A percentile compares a stretch with the other conserved stretches of the same genome.
These are phyloP conservation scores for Platanus orientalis DNA, from an alignment of 164 flowering plant species.

Conservation along the genomic window DNA sequence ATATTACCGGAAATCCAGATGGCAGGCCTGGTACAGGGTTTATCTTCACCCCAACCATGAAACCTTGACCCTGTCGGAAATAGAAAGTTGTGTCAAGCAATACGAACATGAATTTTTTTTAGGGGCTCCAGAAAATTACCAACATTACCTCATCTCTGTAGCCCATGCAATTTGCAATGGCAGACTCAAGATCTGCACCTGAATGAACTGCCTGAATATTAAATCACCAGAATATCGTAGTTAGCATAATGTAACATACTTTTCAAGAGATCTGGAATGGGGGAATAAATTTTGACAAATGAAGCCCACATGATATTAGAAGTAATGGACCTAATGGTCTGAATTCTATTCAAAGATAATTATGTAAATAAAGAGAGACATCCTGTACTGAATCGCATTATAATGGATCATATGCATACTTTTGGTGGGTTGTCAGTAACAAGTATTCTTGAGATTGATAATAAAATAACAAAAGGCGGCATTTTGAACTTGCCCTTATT, in stretches of 20 bases:
- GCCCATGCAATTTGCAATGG: slow-evolving; percentile 88
- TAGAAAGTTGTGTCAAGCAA: slow-evolving; percentile 4
- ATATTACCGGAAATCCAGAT: slow-evolving; percentile 71
- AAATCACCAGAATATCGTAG: slow-evolving; percentile 6
- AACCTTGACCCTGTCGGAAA: slow-evolving; percentile 78
- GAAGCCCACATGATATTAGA: too few relatives aligned
- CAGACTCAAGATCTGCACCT: slow-evolving; percentile 99
- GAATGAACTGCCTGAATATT: slow-evolving; percentile 97
- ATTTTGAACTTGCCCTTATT: too few relatives aligned
- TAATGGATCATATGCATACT: too few relatives aligned
- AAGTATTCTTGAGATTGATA: too few relatives aligned
- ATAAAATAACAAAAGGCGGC: too few relatives aligned
- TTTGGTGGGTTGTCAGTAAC: too few relatives aligned
- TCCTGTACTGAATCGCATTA: too few relatives aligned
- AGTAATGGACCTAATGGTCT: too few relatives aligned
- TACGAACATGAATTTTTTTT: neutral
- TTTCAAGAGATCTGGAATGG: too few relatives aligned
- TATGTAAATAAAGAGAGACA: too few relatives aligned
- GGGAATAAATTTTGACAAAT: too few relatives aligned
- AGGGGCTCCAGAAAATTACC: slow-evolving; percentile 1
- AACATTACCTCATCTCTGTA: slow-evolving; percentile 69
- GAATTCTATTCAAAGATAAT: too few relatives aligned
- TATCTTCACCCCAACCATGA: slow-evolving; percentile 96
- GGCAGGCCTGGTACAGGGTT: slow-evolving; percentile 87
- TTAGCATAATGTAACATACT: neutral